phyloP scores from a whole-genome alignment of 192 early-diverging fungal genomes.

The Ambispora gerdemannii region DNA sequence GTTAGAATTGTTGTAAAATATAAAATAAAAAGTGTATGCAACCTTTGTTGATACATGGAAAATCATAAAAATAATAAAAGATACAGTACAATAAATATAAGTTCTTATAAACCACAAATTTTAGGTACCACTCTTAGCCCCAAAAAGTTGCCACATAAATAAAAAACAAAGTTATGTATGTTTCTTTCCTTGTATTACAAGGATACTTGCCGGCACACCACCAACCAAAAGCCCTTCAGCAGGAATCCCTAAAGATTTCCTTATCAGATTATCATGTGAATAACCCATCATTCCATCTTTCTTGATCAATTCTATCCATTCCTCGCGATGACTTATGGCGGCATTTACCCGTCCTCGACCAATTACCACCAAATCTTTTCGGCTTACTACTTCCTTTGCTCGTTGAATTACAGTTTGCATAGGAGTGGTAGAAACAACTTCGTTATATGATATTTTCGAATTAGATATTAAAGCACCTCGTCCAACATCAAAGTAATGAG shows the following conservation, averaged over 20 bases:
- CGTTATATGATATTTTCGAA: constrained; percentile 33
- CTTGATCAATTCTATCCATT: constrained; percentile 21
- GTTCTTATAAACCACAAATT: too few species aligned
- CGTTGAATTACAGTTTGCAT: constrained; percentile 41
- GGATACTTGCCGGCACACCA: constrained; percentile 12
- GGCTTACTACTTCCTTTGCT: constrained; percentile 35
- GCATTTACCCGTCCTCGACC: constrained; percentile 35
- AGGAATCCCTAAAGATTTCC: constrained; percentile 17
- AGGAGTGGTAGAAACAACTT: constrained; percentile 34
- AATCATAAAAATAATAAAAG: too few species aligned
- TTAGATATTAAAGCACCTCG: constrained; percentile 22
- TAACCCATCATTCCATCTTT: constrained; percentile 10
- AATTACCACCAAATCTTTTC: constrained; percentile 50
- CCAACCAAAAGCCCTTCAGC: constrained; percentile 17
- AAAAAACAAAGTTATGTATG: too few species aligned
- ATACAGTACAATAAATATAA: too few species aligned
- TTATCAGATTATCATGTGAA: background rate
- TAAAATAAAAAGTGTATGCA: too few species aligned
- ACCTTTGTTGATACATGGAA: too few species aligned
- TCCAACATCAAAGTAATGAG: constrained; percentile 3
- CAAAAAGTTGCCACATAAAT: too few species aligned
- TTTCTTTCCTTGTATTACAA: constrained; percentile 19
- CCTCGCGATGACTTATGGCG: constrained; percentile 10
- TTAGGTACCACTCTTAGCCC: too few species aligned
- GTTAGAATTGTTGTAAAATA: too few species aligned